Percentiles rank a stretch among this genome's conserved stretches.
These are phyloP conservation scores for Aspergillus pseudonomiae DNA, from an alignment of 2,329 filamentous ascomycete species.

Conservation along the genomic window DNA sequence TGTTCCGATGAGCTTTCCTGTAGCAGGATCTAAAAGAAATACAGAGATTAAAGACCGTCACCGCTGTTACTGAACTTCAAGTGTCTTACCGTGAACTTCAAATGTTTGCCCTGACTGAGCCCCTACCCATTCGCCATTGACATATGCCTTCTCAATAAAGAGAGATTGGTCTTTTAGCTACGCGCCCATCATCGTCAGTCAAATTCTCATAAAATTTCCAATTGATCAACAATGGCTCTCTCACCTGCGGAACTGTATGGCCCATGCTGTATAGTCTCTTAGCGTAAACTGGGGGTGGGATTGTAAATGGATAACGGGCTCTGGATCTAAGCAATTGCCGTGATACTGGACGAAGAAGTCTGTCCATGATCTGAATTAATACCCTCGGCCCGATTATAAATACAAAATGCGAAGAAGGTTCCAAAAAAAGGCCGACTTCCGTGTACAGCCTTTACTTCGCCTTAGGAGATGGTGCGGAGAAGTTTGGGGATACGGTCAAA, in stretches of 20 bases:
- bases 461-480: constrained; percentile 5
- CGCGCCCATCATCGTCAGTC: not conserved
- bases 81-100: constrained; percentile 68
- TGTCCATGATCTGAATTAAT: constrained; percentile 34
- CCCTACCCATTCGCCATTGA: constrained; percentile 90
- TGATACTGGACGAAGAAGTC: constrained; percentile 38
- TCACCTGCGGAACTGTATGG: constrained; percentile 44
- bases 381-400: constrained; percentile 10
- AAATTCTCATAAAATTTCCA: not conserved
- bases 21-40: constrained; percentile 69
- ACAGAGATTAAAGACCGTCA: not conserved
- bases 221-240: constrained; percentile 11
- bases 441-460: not conserved
- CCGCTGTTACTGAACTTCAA: not conserved
- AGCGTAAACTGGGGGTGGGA: constrained; percentile 35
- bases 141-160: constrained; percentile 80
- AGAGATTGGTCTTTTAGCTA: constrained; percentile 76
- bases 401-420: not conserved
- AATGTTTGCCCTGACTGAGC: constrained; percentile 90
- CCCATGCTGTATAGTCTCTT: constrained; percentile 46
- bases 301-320: constrained; percentile 38
- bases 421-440: constrained; percentile 4
- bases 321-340: constrained; percentile 40
- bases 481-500: constrained; percentile 1
- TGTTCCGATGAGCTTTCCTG: constrained; percentile 77